Conservation (phyloP, 495 filamentous ascomycete genomes). For the Neurospora pannonica region DNA sequence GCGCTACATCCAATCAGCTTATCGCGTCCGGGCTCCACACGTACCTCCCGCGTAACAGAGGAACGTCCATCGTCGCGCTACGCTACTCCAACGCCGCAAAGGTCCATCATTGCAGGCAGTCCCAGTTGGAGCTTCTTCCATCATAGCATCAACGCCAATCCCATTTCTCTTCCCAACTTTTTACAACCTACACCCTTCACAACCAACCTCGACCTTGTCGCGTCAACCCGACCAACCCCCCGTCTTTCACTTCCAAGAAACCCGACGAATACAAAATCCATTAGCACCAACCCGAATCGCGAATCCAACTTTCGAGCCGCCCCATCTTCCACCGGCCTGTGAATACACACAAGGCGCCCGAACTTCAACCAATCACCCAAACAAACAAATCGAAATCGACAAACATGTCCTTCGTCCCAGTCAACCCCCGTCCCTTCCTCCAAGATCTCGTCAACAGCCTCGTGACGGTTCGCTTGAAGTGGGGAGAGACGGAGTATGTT, state of each 20-base stretch:
- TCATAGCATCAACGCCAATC: neutral
- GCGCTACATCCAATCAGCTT: neutral
- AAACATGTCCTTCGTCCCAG: slow-evolving; percentile 24
- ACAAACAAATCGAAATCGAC: neutral
- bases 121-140: neutral
- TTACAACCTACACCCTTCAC: neutral
- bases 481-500: slow-evolving; percentile 95
- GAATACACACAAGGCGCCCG: neutral
- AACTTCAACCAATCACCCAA: neutral
- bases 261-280: neutral
- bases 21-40: neutral
- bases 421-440: slow-evolving; percentile 27
- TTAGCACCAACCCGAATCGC: neutral
- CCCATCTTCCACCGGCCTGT: neutral
- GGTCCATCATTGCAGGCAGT: neutral
- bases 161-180: neutral
- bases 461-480: slow-evolving; percentile 88
- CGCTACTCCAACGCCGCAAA: neutral
- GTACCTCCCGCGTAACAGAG: neutral
- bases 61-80: neutral
- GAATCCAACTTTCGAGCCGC: neutral
- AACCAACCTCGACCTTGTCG: neutral
- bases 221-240: neutral
- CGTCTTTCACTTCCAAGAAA: neutral
- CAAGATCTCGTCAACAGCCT: slow-evolving; percentile 63